Evolutionary conservation across 2,329 filamentous ascomycete species (phyloP).

Genomic region (Colletotrichum brevisporum): DNA sequence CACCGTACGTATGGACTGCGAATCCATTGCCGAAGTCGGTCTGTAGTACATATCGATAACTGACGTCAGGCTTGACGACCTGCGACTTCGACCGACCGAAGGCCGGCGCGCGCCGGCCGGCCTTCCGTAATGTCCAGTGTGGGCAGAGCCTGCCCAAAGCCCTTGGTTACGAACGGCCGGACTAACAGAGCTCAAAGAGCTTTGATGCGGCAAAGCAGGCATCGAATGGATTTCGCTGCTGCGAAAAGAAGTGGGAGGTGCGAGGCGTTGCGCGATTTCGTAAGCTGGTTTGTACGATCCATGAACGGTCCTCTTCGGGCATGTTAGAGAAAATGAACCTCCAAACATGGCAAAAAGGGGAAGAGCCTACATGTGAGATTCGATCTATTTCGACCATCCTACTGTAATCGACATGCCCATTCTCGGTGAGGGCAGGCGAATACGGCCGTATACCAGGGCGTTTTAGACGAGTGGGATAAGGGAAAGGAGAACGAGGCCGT

Average conservation of each 20-base stretch:
- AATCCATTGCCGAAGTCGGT: conserved; percentile 43
- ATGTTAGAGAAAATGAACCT: conserved; percentile 27
- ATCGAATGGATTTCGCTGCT: conserved; percentile 58
- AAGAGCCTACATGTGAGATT: conserved; percentile 58
- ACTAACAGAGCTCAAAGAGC: conserved; percentile 35
- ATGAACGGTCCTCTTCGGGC: conserved; percentile 60
- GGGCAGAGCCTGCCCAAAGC: conserved; percentile 40
- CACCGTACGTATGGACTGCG: conserved; percentile 45
- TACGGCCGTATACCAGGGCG: conserved; percentile 65
- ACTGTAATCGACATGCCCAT: conserved; percentile 63
- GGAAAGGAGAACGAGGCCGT: conserved; percentile 71
- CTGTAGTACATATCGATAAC: conserved; percentile 63
- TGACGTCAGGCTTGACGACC: conserved; percentile 65
- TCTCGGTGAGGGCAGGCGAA: conserved; percentile 64
- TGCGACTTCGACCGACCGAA: conserved; percentile 55
- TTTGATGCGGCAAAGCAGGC: conserved; percentile 51
- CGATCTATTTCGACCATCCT: conserved; percentile 66
- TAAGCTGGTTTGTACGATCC: conserved; percentile 57
- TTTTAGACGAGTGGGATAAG: conserved; percentile 70
- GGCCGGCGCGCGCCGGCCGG: conserved; percentile 51
- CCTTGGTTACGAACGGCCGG: conserved; percentile 41
- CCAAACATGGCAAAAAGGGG: conserved; percentile 5
- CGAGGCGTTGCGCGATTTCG: conserved; percentile 52
- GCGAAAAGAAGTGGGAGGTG: conserved; percentile 56
- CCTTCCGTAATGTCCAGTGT: conserved; percentile 41